Evolutionary conservation across 2,329 filamentous ascomycete species (phyloP).

Genomic region (Diplodia sapinea): DNA sequence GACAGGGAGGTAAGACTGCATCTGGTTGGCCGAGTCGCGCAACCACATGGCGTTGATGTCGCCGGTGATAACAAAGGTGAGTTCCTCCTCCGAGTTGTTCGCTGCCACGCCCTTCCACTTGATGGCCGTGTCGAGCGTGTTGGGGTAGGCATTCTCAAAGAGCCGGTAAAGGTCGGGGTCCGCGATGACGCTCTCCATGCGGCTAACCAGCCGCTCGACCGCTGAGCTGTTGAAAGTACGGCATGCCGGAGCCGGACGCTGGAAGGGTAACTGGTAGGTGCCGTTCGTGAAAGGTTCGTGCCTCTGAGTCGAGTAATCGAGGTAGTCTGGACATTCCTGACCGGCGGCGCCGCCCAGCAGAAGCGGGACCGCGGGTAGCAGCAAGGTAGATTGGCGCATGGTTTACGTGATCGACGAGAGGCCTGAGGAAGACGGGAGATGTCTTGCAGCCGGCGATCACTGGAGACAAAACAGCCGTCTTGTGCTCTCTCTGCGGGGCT

Average conservation of each 20-base stretch:
- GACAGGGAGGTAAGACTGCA: slow-evolving; percentile 71
- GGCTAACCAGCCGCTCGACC: slow-evolving; percentile 49
- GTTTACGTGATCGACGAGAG: neutral
- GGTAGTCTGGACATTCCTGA: slow-evolving; percentile 52
- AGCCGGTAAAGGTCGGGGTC: slow-evolving; percentile 69
- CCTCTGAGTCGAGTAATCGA: slow-evolving; percentile 47
- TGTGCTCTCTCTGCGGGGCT: neutral
- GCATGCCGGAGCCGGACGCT: slow-evolving; percentile 52
- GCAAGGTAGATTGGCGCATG: slow-evolving; percentile 15
- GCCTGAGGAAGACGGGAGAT: neutral
- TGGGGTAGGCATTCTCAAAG: slow-evolving; percentile 75
- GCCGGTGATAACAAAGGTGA: slow-evolving; percentile 65
- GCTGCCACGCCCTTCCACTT: slow-evolving; percentile 68
- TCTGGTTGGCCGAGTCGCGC: slow-evolving; percentile 67
- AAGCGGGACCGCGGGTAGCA: slow-evolving; percentile 16
- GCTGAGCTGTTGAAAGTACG: slow-evolving; percentile 55
- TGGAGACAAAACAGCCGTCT: neutral
- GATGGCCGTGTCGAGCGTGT: slow-evolving; percentile 76
- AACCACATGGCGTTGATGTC: slow-evolving; percentile 65
- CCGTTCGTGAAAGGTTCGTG: slow-evolving; percentile 55
- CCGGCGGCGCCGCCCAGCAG: slow-evolving; percentile 4
- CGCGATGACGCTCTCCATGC: slow-evolving; percentile 48
- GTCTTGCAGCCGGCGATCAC: slow-evolving; percentile 22
- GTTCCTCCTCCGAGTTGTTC: slow-evolving; percentile 65
- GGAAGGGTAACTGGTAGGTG: slow-evolving; percentile 53